Base-by-base conservation (phyloP, 257 asterid genomes). In the Ilex asprella region DNA sequence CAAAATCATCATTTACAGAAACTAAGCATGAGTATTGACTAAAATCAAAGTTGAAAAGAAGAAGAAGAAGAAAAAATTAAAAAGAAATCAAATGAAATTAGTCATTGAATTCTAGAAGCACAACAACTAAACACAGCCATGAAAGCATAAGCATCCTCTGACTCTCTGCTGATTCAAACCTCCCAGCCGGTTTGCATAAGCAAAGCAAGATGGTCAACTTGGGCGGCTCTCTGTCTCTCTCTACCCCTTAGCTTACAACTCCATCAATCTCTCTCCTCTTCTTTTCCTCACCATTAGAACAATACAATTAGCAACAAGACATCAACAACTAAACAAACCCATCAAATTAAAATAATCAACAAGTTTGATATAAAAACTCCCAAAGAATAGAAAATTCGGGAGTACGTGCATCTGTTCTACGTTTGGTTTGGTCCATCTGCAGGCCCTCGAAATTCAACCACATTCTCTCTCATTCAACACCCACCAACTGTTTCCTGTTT, bases 341-440 rank as follows among this genome's bases (percentile, higher is more conserved):
- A 21, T 53, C 30, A 8, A 32, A 15, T 7, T 4, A 49, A 11
- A 6, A 15, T 49, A 12, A 49, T 49, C 14, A 49, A 11, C 54
- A 49, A 49, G 54, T 11, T n/a, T 49, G 5, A 49, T 49, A 49
- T 49, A 3, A 3, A 11, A 6, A 11, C 54, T 11, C 3, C 5
- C 10, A 6, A 60, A 27, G 10, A 30, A 60, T 9, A 47, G n/a
- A 39, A 27, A 60, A 39, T 5, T 5, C 21, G 3, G 56, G 71
- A 77, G 73, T 79, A 76, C 87, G 84, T 83, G 90, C 92, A 77
- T 78, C 77, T 72, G 43, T 81, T 74, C 76, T 54, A 68, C 60
- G 66, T 80, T 66, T 67, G 75, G 75, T 71, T 69, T 73, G 75
- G 80, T 84, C 73, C 76, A 55, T 70, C 80, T 77, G 88, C 93